These are phyloP conservation scores for Pseudocercospora ulei DNA, from an alignment of 2,329 filamentous ascomycete species.

Conservation along the genomic window DNA sequence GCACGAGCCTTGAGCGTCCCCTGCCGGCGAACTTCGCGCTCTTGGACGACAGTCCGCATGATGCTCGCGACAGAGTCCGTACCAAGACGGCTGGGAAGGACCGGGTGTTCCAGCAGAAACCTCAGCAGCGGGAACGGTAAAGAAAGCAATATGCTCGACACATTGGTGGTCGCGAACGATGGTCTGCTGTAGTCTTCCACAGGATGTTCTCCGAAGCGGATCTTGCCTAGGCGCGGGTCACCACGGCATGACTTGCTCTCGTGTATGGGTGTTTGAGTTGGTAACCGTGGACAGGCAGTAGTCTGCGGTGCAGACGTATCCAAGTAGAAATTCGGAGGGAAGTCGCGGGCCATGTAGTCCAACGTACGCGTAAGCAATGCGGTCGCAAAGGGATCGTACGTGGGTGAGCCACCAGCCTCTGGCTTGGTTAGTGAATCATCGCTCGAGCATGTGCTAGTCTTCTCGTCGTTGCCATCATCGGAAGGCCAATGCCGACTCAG, in stretches of 20 bases:
- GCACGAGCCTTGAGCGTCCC: constrained; percentile 27
- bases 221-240: constrained; percentile 51
- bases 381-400: constrained; percentile 49
- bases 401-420: constrained; percentile 22
- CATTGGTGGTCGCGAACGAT: constrained; percentile 38
- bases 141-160: constrained; percentile 61
- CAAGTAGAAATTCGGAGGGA: constrained; percentile 53
- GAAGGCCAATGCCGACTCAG: constrained; percentile 35
- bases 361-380: constrained; percentile 48
- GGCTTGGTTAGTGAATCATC: constrained; percentile 26
- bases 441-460: constrained; percentile 35
- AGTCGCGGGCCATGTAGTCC: constrained; percentile 51
- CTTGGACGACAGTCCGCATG: constrained; percentile 38
- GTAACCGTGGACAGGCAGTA: constrained; percentile 43
- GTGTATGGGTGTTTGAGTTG: constrained; percentile 24
- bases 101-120: constrained; percentile 53
- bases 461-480: constrained; percentile 29
- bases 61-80: constrained; percentile 35
- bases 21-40: constrained; percentile 36
- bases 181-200: constrained; percentile 37
- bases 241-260: constrained; percentile 35
- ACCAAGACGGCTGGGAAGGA: constrained; percentile 43
- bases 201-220: constrained; percentile 61
- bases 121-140: constrained; percentile 60
- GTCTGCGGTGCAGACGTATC: constrained; percentile 44